Percentiles rank a stretch among this genome's conserved stretches.
These are phyloP conservation scores for Trichosanthes truncata DNA, from an alignment of 306 rosid species.

Conservation along the genomic window DNA sequence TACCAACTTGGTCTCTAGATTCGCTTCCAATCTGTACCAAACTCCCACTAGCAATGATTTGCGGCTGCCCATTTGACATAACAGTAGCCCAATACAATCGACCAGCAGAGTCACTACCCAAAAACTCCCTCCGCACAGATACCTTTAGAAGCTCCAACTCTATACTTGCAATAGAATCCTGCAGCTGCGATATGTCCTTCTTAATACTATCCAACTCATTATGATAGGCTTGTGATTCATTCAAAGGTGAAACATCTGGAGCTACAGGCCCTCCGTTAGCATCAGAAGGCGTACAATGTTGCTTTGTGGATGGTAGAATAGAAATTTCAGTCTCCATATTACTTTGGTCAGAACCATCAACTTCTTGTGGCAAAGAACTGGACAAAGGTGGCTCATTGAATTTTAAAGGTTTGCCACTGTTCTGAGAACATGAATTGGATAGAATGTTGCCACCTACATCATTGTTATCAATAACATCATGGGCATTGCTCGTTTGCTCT, in stretches of 20 bases:
- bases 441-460: neutral
- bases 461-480: conserved; percentile 16
- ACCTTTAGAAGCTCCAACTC: conserved; percentile 60
- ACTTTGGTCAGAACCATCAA: conserved; percentile 33
- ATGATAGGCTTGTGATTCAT: conserved; percentile 49
- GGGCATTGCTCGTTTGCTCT: conserved; percentile 26
- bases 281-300: conserved; percentile 26
- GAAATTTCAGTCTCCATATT: conserved; percentile 34
- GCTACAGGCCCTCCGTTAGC: conserved; percentile 25
- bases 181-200: conserved; percentile 43
- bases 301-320: conserved; percentile 25
- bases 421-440: conserved; percentile 20
- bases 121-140: conserved; percentile 66
- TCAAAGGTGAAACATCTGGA: conserved; percentile 19
- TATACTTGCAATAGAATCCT: conserved; percentile 46
- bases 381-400: conserved; percentile 27
- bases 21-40: conserved; percentile 23
- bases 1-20: conserved; percentile 21
- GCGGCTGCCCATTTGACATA: conserved; percentile 34
- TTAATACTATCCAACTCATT: conserved; percentile 60
- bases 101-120: conserved; percentile 74
- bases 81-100: conserved; percentile 71
- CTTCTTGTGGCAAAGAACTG: conserved; percentile 42
- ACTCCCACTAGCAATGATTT: conserved; percentile 59
- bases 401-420: conserved; percentile 30